Evolutionary conservation across 1,284 basidiomycete genomes (phyloP).

Genomic region (Cryptococcus sp.): DNA sequence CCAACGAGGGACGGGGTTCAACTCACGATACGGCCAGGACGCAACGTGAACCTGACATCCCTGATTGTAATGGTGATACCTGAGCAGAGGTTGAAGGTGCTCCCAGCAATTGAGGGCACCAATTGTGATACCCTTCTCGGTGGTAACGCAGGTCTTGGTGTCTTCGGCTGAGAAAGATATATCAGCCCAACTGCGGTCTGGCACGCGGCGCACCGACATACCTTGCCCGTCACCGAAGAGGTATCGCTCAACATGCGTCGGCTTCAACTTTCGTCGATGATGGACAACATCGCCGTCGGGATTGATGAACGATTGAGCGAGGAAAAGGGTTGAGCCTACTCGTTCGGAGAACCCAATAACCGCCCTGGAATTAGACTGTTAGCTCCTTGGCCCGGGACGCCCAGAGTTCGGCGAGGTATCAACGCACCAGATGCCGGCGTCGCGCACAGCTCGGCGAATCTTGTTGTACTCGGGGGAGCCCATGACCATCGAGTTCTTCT

Average conservation of each 20-base stretch:
- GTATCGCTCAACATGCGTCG: conserved; percentile 19
- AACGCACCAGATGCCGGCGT: conserved; percentile 13
- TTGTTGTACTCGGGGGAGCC: conserved; percentile 18
- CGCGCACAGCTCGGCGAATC: conserved; percentile 10
- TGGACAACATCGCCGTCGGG: conserved; percentile 12
- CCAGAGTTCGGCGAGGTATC: not conserved
- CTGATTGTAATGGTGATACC: conserved; percentile 19
- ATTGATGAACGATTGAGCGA: conserved; percentile 16
- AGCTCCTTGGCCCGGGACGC: not conserved
- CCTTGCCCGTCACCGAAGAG: conserved; percentile 18
- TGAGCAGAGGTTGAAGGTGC: conserved; percentile 17
- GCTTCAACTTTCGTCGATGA: conserved; percentile 20
- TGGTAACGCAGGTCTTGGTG: conserved; percentile 12
- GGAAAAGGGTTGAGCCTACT: conserved; percentile 16
- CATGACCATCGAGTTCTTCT: conserved; percentile 17
- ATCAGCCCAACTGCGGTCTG: too few species aligned
- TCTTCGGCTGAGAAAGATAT: conserved; percentile 8
- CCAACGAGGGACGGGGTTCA: too few species aligned
- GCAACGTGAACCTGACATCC: conserved; percentile 19
- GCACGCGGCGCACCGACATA: not conserved
- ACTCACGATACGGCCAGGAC: conserved; percentile 20
- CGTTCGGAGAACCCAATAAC: conserved; percentile 19
- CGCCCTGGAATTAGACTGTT: conserved; percentile 3
- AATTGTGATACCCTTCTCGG: conserved; percentile 13
- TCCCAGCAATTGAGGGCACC: conserved; percentile 19